Evolutionary conservation across 768 basidiomycete genomes (phyloP), one percentile per base, ranked within the genome.

Genomic region (Crepidotus variabilis): DNA sequence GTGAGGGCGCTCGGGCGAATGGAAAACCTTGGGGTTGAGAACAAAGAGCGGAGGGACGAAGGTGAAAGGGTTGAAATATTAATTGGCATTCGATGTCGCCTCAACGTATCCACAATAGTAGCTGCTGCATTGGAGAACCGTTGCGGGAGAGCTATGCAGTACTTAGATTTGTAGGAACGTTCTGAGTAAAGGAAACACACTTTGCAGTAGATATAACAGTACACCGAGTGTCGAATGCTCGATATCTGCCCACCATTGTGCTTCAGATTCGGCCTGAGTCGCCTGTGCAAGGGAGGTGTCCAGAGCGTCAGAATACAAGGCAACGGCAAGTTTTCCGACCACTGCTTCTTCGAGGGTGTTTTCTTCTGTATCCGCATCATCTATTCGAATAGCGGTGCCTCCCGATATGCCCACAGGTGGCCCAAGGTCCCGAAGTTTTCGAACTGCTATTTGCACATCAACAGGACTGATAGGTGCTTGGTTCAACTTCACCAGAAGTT

Each of bases 171-270:
- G 21, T 64, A 61, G 58, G 62, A 45, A 65, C 56, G 10, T 54
- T 57, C 13, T 34, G 24, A 50, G 7, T 34, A 23, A 54, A 56
- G 9, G 22, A 43, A 43, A 75, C 86, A 62, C 65, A 95, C 92
- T 90, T 74, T 94, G 90, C 1, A 95, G 59, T 23, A 95, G 75
- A 69, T 89, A 93, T 65, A 81, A 72, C 2, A 79, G 78, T 9
- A 87, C 77, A 18, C 76, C 79, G 51, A 71, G 61, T 23, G 75
- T 65, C 2, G 88, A 92, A 32, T 83, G 78, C 59, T 87, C 85
- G 43, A 89, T 68, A 24, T 84, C 79, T 14, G 79, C 78, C 94
- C 94, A 98, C 88, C 90, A 97, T 47, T 89, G 83, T 18, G 90
- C 84, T 63, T 94, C 91, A 6, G 77, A 70, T 62, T 94, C 92